Conservation (phyloP, 2,329 filamentous ascomycete species). For the Hymenoscyphus occultus region DNA sequence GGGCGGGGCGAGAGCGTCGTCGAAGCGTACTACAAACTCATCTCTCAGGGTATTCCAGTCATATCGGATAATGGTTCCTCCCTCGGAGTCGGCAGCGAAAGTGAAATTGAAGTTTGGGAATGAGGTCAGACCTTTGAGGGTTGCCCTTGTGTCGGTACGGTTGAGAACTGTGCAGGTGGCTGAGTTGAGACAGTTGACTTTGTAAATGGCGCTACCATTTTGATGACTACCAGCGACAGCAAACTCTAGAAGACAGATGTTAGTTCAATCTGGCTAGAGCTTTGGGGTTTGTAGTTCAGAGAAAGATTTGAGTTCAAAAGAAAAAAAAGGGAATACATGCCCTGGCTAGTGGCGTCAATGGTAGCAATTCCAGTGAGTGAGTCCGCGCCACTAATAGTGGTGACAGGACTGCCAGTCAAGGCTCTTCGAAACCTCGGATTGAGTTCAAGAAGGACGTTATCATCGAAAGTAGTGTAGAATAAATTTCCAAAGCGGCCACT, state of each 20-base stretch:
- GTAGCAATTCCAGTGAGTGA: conserved; percentile 2
- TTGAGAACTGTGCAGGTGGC: background rate
- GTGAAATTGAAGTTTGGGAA: background rate
- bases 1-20: no score
- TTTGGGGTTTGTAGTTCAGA: background rate
- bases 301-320: background rate
- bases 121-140: background rate
- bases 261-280: background rate
- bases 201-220: background rate
- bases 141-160: background rate
- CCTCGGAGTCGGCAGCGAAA: background rate
- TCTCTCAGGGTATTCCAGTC: background rate
- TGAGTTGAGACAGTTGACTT: background rate
- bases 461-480: background rate
- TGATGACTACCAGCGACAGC: background rate
- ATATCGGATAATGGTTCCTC: background rate
- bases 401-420: background rate
- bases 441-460: background rate
- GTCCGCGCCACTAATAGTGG: background rate
- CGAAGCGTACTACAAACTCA: background rate
- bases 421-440: background rate
- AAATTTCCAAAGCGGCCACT: background rate
- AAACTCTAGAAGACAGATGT: background rate
- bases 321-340: background rate
- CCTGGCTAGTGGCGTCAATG: background rate